Base-by-base conservation (phyloP, 164 flowering plant species). In the Tetracentron sinense region DNA sequence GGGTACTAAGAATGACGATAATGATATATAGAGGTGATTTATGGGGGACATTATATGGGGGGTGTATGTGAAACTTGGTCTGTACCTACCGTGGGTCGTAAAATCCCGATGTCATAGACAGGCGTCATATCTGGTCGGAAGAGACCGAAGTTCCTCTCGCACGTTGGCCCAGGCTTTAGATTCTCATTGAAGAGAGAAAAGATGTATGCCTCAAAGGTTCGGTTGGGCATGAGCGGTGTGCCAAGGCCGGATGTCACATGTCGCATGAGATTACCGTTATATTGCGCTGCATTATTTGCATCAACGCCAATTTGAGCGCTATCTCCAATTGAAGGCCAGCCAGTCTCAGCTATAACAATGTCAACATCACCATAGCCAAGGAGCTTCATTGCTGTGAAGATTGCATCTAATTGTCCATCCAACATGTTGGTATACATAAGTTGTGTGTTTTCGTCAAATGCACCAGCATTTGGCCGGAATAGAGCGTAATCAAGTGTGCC, bases 181-280 rank as follows among this genome's bases (percentile, higher is more conserved):
- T 90, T 59, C 61, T 90, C 96, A 64, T 90, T 85, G 68, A 90
- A 90, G 7, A 90, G 85, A 0, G 84, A 83, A 48, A 90, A 87
- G 28, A 87, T 76, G 71, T 84, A 89, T 0, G 88, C 81, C 75
- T 87, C 96, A 57, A 87, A 89, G 0, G 84, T 85, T 54, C 83
- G 65, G 31, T 83, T 84, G 0, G 90, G 92, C 89, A 86, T 85
- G 7, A 87, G 77, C 1, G 93, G 93, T 2, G 96, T 89, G 55
- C 93, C 96, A 1, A 64, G 47, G 0, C 89, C 83, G 1, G 88
- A 82, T 0, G 51, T 76, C 6, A 87, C 90, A 59, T 85, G 91
- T 42, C 60, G 58, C 31, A 82, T 50, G 6, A 87, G 80, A 21
- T 85, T 87, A 16, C 71, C 61, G 49, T 85, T 85, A 61, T 77